Conservation (phyloP, 2,329 filamentous ascomycete genomes). For the Ophiosphaerella herpotricha region DNA sequence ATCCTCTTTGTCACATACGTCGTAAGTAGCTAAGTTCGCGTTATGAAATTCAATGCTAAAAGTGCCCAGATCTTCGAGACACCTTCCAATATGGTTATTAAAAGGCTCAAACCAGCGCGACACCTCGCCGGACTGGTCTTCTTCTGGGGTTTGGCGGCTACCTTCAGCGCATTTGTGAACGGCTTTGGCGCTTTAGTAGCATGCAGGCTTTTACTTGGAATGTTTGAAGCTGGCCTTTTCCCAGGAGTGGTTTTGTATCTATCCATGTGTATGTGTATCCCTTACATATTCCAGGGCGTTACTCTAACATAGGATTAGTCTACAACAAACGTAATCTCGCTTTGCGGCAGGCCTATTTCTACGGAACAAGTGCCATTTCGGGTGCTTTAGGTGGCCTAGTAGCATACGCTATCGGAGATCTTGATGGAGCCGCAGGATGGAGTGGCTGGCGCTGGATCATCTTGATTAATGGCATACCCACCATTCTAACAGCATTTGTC, state of each 20-base stretch:
- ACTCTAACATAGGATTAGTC: not conserved
- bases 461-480: slow-evolving; percentile 36
- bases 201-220: slow-evolving; percentile 33
- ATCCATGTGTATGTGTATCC: slow-evolving; percentile 17
- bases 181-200: slow-evolving; percentile 33
- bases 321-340: slow-evolving; percentile 51
- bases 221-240: slow-evolving; percentile 36
- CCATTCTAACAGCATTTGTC: slow-evolving; percentile 44
- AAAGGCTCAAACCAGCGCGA: slow-evolving; percentile 42
- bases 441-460: slow-evolving; percentile 39
- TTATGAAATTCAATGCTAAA: not conserved
- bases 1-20: slow-evolving; percentile 32
- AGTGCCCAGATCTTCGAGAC: slow-evolving; percentile 47
- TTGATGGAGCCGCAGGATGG: slow-evolving; percentile 28
- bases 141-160: slow-evolving; percentile 30
- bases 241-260: slow-evolving; percentile 34
- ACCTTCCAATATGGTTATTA: slow-evolving; percentile 54
- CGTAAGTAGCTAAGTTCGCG: slow-evolving; percentile 9
- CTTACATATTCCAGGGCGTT: no score
- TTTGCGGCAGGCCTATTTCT: slow-evolving; percentile 57
- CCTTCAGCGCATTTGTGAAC: slow-evolving; percentile 29
- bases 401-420: slow-evolving; percentile 32
- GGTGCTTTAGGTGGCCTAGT: slow-evolving; percentile 56
- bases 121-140: slow-evolving; percentile 31
- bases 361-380: slow-evolving; percentile 58